Evolutionary conservation across 1,284 basidiomycete genomes (phyloP), one percentile per base, ranked within the genome.

Genomic region (Boletus sp.): DNA sequence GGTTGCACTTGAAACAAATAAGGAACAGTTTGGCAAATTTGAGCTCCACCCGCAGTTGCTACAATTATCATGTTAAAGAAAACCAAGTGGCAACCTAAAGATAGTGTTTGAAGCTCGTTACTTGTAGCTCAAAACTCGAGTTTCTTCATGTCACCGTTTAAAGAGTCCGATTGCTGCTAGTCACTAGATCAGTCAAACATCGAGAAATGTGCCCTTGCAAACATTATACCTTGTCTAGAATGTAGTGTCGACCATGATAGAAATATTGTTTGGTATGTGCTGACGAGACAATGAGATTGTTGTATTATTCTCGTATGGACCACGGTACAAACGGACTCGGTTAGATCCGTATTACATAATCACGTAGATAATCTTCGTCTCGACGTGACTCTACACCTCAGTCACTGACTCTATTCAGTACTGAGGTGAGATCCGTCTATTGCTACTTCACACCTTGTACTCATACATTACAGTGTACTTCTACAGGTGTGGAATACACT

Each of bases 211-310:
- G 17, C 22, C 2, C 14, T 12, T 5, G 6, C n/a, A 33, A 2
- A 17, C 7, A 4, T 5, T 49, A 41, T 22, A 63, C 60, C 54
- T 57, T 56, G 16, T 61, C 60, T 10, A 8, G 44, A 20, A 19
- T 48, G 59, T 58, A 8, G 61, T 58, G 25, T 62, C 59, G 9
- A 61, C 50, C 40, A 59, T 61, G 48, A 65, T 59, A 3, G 62
- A 61, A 29, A 62, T 61, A 20, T 53, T 63, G 32, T 51, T 55
- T 10, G 54, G 51, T 23, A 43, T 2, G 4, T 41, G 57, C 57
- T 63, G 37, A 41, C 14, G n/a, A 1, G 5, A 26, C 3, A 8
- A 38, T 61, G 5, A 56, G 33, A 10, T 22, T 26, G 25, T 26
- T 26, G 25, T 26, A 26, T 4, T 26, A 26, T 26, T 26, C n/a